Evolutionary conservation across 805 yeast species (phyloP), one percentile per base, ranked within the genome.

Genomic region (Pichia cephalocereana): DNA sequence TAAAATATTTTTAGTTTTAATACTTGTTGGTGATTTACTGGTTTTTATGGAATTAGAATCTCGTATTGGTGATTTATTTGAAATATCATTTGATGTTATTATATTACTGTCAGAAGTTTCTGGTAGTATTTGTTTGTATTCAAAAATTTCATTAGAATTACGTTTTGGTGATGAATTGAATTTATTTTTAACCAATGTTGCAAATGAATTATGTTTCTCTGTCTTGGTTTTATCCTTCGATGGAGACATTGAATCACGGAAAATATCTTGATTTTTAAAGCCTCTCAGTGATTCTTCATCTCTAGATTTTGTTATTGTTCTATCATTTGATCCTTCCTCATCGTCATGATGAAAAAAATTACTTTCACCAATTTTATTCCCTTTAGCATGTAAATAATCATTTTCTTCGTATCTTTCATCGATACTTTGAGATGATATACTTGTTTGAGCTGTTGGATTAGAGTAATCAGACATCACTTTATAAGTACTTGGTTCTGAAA

Each of bases 181-280:
- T 2, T 44, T 38, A 12, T 39, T 39, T 17, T 40, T 45, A 2
- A 42, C 19, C 14, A 48, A 2, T 32, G 31, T 17, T 8, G 51
- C 51, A 36, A 51, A 40, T 3, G 45, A 46, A 6, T 41, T 46
- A 2, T 31, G 41, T 39, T 44, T 39, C 8, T 45, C 39, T n/a
- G 36, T 32, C 8, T 28, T 40, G 17, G 45, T 6, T 17, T 37
- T 37, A 34, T 47, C 30, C 17, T 37, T 44, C 2, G 23, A 38
- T 27, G 53, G 47, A 2, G 47, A 19, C 64, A 64, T 58, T 2
- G 70, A 64, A 41, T 69, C 66, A 53, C 68, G 62, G 46, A 70
- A 58, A 36, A 67, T 70, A 28, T 60, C 59, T 64, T 64, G 64
- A 52, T 67, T 68, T 26, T 72, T 77, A 59, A 73, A 64, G 28